phyloP scores from a whole-genome alignment of 768 basidiomycete genomes.

The Coprinellus micaceus region DNA sequence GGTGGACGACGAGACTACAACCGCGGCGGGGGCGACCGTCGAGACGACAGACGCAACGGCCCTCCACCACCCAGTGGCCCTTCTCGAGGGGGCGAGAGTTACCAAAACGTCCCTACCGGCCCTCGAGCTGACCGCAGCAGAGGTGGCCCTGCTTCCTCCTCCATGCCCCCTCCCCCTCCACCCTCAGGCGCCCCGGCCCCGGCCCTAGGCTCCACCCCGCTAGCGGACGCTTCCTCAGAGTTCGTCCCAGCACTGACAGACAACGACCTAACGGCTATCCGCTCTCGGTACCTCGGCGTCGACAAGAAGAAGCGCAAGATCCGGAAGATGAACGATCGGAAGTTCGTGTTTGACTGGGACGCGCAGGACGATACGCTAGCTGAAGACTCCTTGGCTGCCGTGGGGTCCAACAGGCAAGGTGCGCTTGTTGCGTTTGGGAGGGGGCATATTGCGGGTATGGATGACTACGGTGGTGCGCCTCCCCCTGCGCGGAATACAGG shows the following conservation, averaged over 20 bases:
- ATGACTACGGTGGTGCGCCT: slow-evolving; percentile 52
- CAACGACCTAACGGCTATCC: slow-evolving; percentile 75
- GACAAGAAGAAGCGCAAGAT: slow-evolving; percentile 93
- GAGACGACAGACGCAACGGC: slow-evolving; percentile 28
- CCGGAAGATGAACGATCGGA: slow-evolving; percentile 92
- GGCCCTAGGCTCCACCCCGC: too few relatives aligned
- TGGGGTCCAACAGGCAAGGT: slow-evolving; percentile 70
- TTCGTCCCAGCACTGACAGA: slow-evolving; percentile 71
- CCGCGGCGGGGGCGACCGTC: not conserved
- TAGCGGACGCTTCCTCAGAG: slow-evolving; percentile 30
- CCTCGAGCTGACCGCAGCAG: slow-evolving; percentile 75
- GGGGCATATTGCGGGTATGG: slow-evolving; percentile 82
- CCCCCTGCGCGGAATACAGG: not conserved
- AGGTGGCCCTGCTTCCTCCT: slow-evolving; percentile 35
- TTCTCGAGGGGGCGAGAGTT: slow-evolving; percentile 39
- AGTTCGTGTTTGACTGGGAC: slow-evolving; percentile 99
- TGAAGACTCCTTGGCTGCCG: slow-evolving; percentile 68
- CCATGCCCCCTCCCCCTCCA: slow-evolving; percentile 46
- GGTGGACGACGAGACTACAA: too few relatives aligned
- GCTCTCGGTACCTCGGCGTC: slow-evolving; percentile 91
- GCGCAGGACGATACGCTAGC: slow-evolving; percentile 90
- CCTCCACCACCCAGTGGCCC: slow-evolving; percentile 16
- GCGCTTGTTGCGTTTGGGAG: slow-evolving; percentile 88
- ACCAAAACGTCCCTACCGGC: slow-evolving; percentile 75
- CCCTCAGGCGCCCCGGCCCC: slow-evolving; percentile 24